Evolutionary conservation across 345 rosid species (phyloP), one percentile per base, ranked within the genome.

Genomic region (Litchi chinensis): DNA sequence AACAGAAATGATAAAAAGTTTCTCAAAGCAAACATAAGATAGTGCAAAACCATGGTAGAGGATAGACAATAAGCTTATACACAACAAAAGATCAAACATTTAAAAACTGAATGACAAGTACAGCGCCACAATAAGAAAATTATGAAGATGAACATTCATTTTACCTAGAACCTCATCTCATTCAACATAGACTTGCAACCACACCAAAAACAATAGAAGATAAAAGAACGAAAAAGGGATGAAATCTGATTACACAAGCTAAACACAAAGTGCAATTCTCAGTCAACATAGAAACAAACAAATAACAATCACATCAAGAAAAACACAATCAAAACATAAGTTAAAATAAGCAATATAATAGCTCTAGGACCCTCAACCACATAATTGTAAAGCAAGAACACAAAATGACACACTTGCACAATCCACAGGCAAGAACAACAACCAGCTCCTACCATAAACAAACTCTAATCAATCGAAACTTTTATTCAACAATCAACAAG

Each of bases 41-140:
- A 37, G 40, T 41, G 40, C 41, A 74, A 21, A 26, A 37, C n/a
- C 57, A 6, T 72, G 32, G 46, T 24, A 41, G 16, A 40, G 3
- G 65, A 19, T 22, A 60, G 60, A 41, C 40, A 73, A 48, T 15
- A 72, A 56, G 46, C 21, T 4, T 39, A 57, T 57, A 8, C 10
- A 11, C 46, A 39, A 56, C n/a, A 21, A 54, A 37, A 6, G 6
- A 71, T 52, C 76, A 37, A 73, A 39, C 37, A 73, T 71, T 71
- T n/a, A 9, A 10, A 21, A 21, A 21, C 13, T 60, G 65, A 22
- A 19, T 19, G 26, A 60, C 22, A 21, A 60, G 4, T 21, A 22
- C 0, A 5, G 16, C 5, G 59, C 11, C 6, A 8, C 65, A 60
- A 60, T 22, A 60, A 7, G 65, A 60, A 60, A 60, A n/a, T 21